Conservation (phyloP, 2,329 filamentous ascomycete species). For the Penicillium brevicompactum region DNA sequence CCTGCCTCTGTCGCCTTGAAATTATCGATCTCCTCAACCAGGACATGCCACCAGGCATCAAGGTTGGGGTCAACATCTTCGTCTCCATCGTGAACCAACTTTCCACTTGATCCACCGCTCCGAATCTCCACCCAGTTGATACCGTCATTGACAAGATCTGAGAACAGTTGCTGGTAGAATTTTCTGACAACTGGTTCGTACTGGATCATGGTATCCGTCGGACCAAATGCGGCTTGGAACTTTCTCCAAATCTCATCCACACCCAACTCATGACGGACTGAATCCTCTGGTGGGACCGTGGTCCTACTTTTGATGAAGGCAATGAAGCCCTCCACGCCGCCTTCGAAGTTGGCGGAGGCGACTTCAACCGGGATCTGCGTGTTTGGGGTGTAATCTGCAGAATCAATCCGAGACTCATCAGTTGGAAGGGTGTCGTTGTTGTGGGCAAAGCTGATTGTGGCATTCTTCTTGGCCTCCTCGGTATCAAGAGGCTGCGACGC, state of each 20-base stretch:
- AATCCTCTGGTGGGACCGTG: background rate
- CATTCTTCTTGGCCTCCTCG: background rate
- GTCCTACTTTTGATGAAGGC: background rate
- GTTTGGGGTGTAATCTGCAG: background rate
- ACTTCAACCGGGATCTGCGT: background rate
- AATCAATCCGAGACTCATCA: background rate
- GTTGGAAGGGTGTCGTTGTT: background rate
- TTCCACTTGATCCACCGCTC: constrained; percentile 71
- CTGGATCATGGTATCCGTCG: background rate
- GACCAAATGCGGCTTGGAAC: background rate
- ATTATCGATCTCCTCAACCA: background rate
- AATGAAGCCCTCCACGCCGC: background rate
- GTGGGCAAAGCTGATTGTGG: background rate
- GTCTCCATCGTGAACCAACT: constrained; percentile 62
- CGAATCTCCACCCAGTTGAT: constrained; percentile 81
- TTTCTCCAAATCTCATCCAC: background rate
- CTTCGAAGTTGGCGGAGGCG: background rate
- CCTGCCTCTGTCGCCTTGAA: background rate
- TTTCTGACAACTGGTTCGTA: background rate
- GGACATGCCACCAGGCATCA: background rate
- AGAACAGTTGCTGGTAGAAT: constrained; percentile 68
- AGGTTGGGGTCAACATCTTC: background rate
- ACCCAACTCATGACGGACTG: background rate
- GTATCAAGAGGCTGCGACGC: background rate
- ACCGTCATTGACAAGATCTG: constrained; percentile 71